Conservation (phyloP, 2,329 filamentous ascomycete species). For the Chalara sp. region DNA sequence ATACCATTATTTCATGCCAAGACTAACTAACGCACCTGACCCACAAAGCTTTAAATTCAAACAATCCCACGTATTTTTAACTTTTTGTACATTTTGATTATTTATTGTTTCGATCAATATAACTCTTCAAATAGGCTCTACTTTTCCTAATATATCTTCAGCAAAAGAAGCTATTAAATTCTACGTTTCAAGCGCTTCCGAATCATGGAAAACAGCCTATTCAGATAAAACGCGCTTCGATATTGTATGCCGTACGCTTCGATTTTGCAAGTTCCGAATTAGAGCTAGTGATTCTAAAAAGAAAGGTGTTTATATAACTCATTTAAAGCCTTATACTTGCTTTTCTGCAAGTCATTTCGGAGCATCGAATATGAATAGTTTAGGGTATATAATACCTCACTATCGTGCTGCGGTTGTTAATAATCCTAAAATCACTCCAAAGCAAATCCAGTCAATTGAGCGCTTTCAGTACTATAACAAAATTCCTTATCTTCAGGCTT, state of each 20-base stretch:
- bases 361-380: background rate
- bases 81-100: no score
- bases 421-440: background rate
- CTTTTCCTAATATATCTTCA: background rate
- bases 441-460: constrained; percentile 1
- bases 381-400: background rate
- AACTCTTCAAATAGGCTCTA: background rate
- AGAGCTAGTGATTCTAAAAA: background rate
- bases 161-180: background rate
- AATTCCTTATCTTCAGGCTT: background rate
- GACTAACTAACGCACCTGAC: no score
- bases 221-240: background rate
- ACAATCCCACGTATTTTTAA: no score
- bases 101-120: no score
- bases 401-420: background rate
- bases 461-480: background rate
- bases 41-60: no score
- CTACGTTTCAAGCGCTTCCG: background rate
- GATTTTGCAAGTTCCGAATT: background rate
- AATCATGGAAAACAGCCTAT: background rate
- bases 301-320: background rate
- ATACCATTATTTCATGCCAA: no score
- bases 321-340: background rate
- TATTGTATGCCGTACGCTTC: background rate
- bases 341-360: background rate